Percentiles rank a stretch among this genome's conserved stretches.
Evolutionary conservation across 1,284 basidiomycete genomes (phyloP).

Genomic region (Malassezia sympodialis): DNA sequence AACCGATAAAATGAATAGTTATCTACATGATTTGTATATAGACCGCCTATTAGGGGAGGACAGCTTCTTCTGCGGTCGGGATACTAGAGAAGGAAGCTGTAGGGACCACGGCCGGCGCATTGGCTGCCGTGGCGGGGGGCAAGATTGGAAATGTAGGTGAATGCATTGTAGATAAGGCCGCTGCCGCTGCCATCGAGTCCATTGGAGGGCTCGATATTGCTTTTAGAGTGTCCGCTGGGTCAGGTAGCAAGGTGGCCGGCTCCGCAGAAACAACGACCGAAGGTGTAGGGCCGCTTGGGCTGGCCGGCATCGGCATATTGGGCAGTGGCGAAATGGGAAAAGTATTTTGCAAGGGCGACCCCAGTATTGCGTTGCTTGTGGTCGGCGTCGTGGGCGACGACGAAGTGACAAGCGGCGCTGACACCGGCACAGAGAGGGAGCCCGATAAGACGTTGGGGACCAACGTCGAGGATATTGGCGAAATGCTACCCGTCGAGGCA

Average conservation of each 20-base stretch:
- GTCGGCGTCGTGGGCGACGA: neutral
- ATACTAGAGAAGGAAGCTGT: neutral
- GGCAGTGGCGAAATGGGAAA: neutral
- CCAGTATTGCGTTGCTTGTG: neutral
- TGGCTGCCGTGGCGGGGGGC: neutral
- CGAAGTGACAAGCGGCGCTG: neutral
- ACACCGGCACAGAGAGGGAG: neutral
- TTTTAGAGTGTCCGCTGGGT: neutral
- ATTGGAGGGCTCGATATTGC: neutral
- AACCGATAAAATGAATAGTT: conserved; percentile 1
- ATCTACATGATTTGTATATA: neutral
- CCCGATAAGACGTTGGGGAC: neutral
- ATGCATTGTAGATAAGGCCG: neutral
- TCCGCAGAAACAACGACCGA: neutral
- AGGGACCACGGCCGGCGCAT: neutral
- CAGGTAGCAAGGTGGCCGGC: neutral
- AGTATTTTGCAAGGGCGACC: neutral
- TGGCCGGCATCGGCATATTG: neutral
- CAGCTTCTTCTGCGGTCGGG: neutral
- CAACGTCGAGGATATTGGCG: neutral
- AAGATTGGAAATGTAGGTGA: neutral
- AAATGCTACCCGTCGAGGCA: neutral
- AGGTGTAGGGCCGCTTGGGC: neutral
- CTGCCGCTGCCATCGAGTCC: neutral
- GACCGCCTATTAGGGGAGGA: neutral